Conservation (phyloP, 768 basidiomycete genomes). For the Holtermannia corniformis region DNA sequence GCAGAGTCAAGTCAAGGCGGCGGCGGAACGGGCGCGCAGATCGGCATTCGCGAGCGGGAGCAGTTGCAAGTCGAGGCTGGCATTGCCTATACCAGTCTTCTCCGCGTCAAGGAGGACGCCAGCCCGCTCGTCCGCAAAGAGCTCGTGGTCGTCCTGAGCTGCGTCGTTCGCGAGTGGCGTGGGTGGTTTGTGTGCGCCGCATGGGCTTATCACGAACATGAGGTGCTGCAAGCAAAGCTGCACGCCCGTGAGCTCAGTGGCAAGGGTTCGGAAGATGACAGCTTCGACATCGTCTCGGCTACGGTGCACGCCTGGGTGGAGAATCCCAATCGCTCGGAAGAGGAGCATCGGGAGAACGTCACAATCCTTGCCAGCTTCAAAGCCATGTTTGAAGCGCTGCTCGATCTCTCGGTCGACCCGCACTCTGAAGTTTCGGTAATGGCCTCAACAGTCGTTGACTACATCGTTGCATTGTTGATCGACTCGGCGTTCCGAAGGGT, state of each 20-base stretch:
- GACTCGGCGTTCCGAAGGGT: conserved; percentile 79
- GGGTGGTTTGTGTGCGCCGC: conserved; percentile 94
- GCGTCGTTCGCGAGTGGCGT: conserved; percentile 89
- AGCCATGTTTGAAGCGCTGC: conserved; percentile 76
- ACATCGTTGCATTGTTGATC: conserved; percentile 76
- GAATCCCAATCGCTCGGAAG: conserved; percentile 49
- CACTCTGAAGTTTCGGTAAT: conserved; percentile 85
- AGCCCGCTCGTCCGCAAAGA: conserved; percentile 96
- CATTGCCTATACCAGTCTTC: conserved; percentile 75
- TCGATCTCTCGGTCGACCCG: conserved; percentile 86
- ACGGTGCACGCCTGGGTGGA: conserved; percentile 67
- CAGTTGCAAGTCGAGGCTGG: conserved; percentile 66
- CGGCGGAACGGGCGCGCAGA: conserved; percentile 68
- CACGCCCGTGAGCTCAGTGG: conserved; percentile 5
- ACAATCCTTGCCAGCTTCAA: conserved; percentile 85
- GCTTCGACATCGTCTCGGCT: conserved; percentile 54
- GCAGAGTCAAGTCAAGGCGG: conserved; percentile 61
- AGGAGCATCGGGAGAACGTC: conserved; percentile 63
- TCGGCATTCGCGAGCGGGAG: conserved; percentile 41
- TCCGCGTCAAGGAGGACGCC: conserved; percentile 85
- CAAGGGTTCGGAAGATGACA: background rate
- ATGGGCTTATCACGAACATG: conserved; percentile 93
- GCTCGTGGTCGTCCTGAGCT: conserved; percentile 78
- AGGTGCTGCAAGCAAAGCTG: conserved; percentile 40
- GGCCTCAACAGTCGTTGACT: conserved; percentile 85